A percentile compares a stretch with the other conserved stretches of the same genome.
Evolutionary conservation across 75 land plant genomes (phyloP).

Genomic region (Picea sitchensis): DNA sequence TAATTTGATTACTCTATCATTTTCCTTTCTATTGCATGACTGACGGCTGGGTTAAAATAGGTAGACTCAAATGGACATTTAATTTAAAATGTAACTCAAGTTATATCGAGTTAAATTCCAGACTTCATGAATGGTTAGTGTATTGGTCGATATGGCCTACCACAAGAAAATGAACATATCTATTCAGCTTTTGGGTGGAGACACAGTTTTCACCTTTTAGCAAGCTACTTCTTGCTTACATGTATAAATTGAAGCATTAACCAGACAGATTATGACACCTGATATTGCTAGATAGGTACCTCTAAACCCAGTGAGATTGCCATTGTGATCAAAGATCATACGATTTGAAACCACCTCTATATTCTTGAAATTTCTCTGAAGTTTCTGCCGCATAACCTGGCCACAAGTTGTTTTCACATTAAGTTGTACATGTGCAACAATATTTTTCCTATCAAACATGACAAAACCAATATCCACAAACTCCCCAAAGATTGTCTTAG

Average conservation of each 20-base stretch:
- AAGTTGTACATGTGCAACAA: neutral
- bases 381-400: constrained; percentile 91
- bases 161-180: too few relatives aligned
- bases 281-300: constrained; percentile 34
- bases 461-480: neutral
- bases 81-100: too few relatives aligned
- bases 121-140: too few relatives aligned
- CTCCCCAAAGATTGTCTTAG: neutral
- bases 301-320: constrained; percentile 65
- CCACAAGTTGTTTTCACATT: neutral
- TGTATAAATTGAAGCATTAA: constrained; percentile 5
- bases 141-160: too few relatives aligned
- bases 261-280: neutral
- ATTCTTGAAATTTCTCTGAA: constrained; percentile 73
- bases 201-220: constrained; percentile 6
- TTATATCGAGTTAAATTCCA: too few relatives aligned
- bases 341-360: constrained; percentile 85
- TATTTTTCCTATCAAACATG: neutral
- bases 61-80: too few relatives aligned
- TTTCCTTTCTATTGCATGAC: too few relatives aligned
- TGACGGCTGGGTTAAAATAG: too few relatives aligned
- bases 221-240: neutral
- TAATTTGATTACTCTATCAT: too few relatives aligned
- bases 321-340: constrained; percentile 78
- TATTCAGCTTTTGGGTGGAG: too few relatives aligned